phyloP scores from a whole-genome alignment of 345 rosid species.

The rapeseed (Brassica napus) region DNA sequence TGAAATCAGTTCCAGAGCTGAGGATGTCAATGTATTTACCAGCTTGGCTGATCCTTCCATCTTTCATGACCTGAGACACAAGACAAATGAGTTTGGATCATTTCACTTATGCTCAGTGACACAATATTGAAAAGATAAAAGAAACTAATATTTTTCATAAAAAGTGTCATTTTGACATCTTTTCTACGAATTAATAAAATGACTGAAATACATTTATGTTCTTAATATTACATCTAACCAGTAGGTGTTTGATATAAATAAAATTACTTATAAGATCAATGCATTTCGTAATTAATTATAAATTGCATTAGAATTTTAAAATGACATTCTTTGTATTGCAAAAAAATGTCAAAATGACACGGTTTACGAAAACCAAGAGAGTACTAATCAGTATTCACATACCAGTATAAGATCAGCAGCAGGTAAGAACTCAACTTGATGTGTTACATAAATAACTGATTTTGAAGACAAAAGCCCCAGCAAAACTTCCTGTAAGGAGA shows the following conservation, averaged over 20 bases:
- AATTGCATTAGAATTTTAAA: too few relatives aligned
- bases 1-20: conserved; percentile 63
- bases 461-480: conserved; percentile 53
- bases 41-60: conserved; percentile 72
- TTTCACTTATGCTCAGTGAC: neutral
- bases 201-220: too few relatives aligned
- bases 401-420: conserved; percentile 79
- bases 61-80: conserved; percentile 73
- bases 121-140: neutral
- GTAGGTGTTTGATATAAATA: neutral
- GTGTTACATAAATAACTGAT: conserved; percentile 79
- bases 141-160: neutral
- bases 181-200: too few relatives aligned
- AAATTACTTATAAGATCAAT: too few relatives aligned
- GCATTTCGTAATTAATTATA: too few relatives aligned
- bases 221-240: neutral
- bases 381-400: conserved; percentile 16
- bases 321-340: too few relatives aligned
- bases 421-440: conserved; percentile 83
- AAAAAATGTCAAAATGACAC: neutral
- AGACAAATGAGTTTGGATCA: neutral
- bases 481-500: conserved; percentile 58
- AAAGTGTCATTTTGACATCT: neutral
- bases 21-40: conserved; percentile 73
- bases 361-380: neutral